These are phyloP conservation scores for Fonsecaea monophora DNA, from an alignment of 2,329 filamentous ascomycete species.

Conservation along the genomic window DNA sequence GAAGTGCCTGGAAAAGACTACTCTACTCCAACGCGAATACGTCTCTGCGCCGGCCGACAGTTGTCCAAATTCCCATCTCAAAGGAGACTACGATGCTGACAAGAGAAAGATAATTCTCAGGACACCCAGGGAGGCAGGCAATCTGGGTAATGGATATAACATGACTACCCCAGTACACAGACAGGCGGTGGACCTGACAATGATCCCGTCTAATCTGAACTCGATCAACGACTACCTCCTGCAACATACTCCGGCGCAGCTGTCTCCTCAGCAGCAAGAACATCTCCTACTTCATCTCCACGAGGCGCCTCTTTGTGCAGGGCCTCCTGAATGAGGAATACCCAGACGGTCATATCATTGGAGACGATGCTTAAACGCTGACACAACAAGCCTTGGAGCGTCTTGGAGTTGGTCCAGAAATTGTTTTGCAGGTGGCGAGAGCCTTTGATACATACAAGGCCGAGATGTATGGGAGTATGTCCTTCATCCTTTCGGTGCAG, in stretches of 20 bases:
- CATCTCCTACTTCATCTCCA: conserved; percentile 34
- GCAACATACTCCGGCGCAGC: conserved; percentile 14
- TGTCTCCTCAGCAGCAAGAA: conserved; percentile 24
- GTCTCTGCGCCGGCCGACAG: conserved; percentile 37
- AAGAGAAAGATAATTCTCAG: conserved; percentile 41
- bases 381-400: conserved; percentile 16
- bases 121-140: conserved; percentile 16
- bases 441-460: conserved; percentile 12
- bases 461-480: no score
- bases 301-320: conserved; percentile 31
- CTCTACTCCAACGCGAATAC: conserved; percentile 18
- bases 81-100: conserved; percentile 45
- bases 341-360: conserved; percentile 36
- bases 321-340: conserved; percentile 36
- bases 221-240: conserved; percentile 29
- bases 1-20: conserved; percentile 25
- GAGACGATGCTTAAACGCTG: conserved; percentile 31
- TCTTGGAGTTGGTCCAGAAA: conserved; percentile 20
- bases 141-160: conserved; percentile 34
- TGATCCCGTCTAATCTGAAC: conserved; percentile 32
- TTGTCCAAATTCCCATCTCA: conserved; percentile 45
- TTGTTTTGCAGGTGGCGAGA: conserved; percentile 25
- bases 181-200: conserved; percentile 21
- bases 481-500: no score
- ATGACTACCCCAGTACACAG: conserved; percentile 24